phyloP scores from a whole-genome alignment of 2,329 filamentous ascomycete genomes.

The Alternaria sp. region DNA sequence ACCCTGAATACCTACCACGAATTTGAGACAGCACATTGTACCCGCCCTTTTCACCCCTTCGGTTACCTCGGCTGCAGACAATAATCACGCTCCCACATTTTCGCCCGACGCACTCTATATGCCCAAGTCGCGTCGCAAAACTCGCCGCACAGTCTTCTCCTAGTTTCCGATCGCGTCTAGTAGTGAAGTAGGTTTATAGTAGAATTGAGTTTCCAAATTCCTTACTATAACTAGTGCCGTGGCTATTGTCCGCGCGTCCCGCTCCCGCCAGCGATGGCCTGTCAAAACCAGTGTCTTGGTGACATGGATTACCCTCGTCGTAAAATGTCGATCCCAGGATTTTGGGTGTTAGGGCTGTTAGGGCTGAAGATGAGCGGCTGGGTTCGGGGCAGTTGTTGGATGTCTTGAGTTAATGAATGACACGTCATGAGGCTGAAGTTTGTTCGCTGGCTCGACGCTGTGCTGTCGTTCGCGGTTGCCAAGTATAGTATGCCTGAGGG shows the following conservation, averaged over 20 bases:
- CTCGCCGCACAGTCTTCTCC: background rate
- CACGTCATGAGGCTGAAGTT: conserved; percentile 1
- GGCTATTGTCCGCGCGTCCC: conserved; percentile 3
- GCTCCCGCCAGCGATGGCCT: conserved; percentile 3
- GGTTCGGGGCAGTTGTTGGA: background rate
- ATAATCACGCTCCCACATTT: background rate
- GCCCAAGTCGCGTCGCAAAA: background rate
- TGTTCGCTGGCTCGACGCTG: background rate
- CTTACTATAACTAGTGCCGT: background rate
- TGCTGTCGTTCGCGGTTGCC: background rate
- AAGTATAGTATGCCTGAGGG: background rate
- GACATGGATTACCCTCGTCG: background rate
- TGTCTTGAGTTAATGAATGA: background rate
- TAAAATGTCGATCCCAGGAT: background rate
- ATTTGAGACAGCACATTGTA: background rate
- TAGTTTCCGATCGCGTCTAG: background rate
- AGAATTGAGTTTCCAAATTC: background rate
- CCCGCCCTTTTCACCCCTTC: background rate
- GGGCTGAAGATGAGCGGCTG: conserved; percentile 2
- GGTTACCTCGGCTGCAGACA: background rate
- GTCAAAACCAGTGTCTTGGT: background rate
- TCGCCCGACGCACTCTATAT: background rate
- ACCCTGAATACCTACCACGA: background rate
- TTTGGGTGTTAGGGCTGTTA: background rate
- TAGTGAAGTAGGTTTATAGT: background rate